Evolutionary conservation across 371 early-diverging fungal species (phyloP), one percentile per base, ranked within the genome.

Genomic region (Mucor velutinosus): DNA sequence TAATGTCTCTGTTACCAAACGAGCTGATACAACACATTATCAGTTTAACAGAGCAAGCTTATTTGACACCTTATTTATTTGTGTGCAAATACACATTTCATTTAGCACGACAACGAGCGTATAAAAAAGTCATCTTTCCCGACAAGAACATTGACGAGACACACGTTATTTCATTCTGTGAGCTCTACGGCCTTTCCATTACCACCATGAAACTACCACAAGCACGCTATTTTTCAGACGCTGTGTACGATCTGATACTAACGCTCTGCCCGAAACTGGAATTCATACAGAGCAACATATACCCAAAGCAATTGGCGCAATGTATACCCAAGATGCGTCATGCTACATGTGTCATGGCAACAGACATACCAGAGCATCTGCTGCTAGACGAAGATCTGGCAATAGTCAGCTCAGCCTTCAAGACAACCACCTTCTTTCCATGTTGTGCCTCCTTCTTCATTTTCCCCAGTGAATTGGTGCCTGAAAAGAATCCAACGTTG

Each of bases 71-170:
- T 39, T 58, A 47, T 49, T 58, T 62, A 39, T 70, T 47, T 61
- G 57, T 61, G 55, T 60, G 23, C 32, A 65, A 58, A 60, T 65
- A 45, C 62, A 80, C 80, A 7, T 72, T 78, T 67, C 70, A 71
- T 15, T 64, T 78, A 0, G 78, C 76, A 39, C 58, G 76, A 51
- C 78, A 72, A 30, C 55, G 58, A 41, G 78, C 71, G 3, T 82
- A 82, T 49, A 72, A 64, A 15, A 78, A 76, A 58, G 78, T 70
- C n/a, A 72, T 80, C 21, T 82, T 82, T 66, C 80, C 80, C 12
- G 78, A 79, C 56, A 55, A 19, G 17, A n/a, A 47, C 3, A 37
- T 33, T 8, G 51, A 65, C n/a, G 56, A 63, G 11, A 58, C 64
- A 58, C 30, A 69, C 7, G 73, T 79, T 14, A 70, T 82, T 25